These are phyloP conservation scores for Desmodesmus armatus DNA, from an alignment of 139 green algal genomes.

Conservation along the genomic window DNA sequence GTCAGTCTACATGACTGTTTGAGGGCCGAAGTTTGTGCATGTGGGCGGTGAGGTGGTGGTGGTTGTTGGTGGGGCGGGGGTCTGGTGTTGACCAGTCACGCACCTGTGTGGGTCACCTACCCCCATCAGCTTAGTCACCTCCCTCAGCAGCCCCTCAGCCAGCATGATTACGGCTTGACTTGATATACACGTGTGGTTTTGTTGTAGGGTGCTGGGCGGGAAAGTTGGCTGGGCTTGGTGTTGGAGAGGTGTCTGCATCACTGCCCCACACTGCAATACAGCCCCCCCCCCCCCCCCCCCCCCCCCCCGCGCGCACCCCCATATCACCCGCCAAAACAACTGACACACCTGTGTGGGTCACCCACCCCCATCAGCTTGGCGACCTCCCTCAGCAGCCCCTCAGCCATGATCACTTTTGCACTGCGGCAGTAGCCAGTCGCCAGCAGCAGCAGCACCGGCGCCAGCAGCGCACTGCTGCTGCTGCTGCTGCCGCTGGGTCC, in stretches of 20 bases:
- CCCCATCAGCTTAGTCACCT: constrained; percentile 55
- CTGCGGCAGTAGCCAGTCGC: constrained; percentile 73
- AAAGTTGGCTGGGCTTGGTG: too few species aligned
- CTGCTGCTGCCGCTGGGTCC: not conserved
- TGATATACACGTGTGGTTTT: not conserved
- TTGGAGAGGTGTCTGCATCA: too few species aligned
- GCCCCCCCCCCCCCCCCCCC: too few species aligned
- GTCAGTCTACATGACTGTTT: too few species aligned
- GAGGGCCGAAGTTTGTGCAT: too few species aligned
- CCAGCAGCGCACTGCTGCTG: constrained; percentile 54
- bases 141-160: constrained; percentile 81
- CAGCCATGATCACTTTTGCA: constrained; percentile 76
- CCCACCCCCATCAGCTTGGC: constrained; percentile 50
- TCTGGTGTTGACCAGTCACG: too few species aligned
- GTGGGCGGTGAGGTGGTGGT: too few species aligned
- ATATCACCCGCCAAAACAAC: too few species aligned
- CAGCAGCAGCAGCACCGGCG: constrained; percentile 70
- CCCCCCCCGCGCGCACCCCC: too few species aligned
- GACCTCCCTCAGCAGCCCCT: constrained; percentile 77
- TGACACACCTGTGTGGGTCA: constrained; percentile 26
- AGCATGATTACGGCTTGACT: constrained; percentile 69
- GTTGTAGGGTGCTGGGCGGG: too few species aligned
- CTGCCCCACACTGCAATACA: too few species aligned
- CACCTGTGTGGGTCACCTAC: constrained; percentile 13
- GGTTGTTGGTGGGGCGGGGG: too few species aligned